Evolutionary conservation across 305 asterid genomes (phyloP), one percentile per base, ranked within the genome.

Genomic region (Solanum hybrid): DNA sequence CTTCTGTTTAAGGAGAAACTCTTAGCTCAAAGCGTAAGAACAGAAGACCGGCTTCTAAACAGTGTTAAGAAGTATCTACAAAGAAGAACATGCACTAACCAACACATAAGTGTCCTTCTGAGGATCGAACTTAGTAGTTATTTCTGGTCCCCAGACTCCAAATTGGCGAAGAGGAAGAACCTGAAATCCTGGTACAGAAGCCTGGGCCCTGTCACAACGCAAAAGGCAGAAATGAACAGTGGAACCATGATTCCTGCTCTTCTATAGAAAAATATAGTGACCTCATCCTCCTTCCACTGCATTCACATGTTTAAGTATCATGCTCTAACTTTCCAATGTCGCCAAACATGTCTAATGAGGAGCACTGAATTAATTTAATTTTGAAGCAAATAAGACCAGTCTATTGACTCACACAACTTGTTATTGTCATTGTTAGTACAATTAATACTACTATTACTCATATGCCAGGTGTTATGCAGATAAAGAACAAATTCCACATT

Each of bases 121-220:
- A 82, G 98, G 92, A 86, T 97, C 97, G 87, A 96, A 93, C 91
- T 92, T 95, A 4, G 95, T 90, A 51, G 93, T 72, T 91, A 96
- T 93, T 93, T 93, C 97, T 51, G 99, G 98, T 85, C 96, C 99
- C 99, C 99, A 97, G 86, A 88, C 91, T 92, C 97, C 98, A 92
- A 97, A 96, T 91, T 96, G 95, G 85, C 96, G 96, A 92, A 97
- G 99, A 31, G 99, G 97, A 91, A 97, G 95, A 93, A 97, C 95
- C 91, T 95, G 86, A 93, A 96, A 97, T 85, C 95, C 95, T 38
- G 96, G 98, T 91, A 97, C 88, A 64, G 97, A 95, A 85, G 98
- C 99, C 90, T 86, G 89, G 89, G 94, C 96, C 93, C 99, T 97
- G 95, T 89, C 86, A 87, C 72, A 78, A 80, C 11, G 72, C 64